Evolutionary conservation across 768 basidiomycete genomes (phyloP).

Genomic region (Leucogyrophana mollusca): DNA sequence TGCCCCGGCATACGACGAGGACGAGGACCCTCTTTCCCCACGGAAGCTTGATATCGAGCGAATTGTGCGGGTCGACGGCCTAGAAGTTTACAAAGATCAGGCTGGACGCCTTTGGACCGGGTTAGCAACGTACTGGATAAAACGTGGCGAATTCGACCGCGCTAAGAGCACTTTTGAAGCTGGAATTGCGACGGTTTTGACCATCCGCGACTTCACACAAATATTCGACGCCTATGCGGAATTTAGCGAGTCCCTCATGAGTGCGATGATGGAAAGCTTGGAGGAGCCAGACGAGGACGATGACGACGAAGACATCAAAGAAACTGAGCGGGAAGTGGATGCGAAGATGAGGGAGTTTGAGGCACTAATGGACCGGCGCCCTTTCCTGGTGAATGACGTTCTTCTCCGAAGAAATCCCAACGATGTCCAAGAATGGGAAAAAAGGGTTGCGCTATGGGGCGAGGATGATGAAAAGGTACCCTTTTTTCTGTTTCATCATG

Average conservation of each 20-base stretch:
- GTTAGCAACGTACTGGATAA: conserved; percentile 97
- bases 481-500: neutral
- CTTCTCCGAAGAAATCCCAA: conserved; percentile 90
- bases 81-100: conserved; percentile 92
- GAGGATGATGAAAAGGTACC: conserved; percentile 89
- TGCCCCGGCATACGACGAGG: conserved; percentile 63
- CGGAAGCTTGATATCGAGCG: conserved; percentile 82
- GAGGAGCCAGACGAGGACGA: conserved; percentile 74
- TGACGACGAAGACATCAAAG: conserved; percentile 75
- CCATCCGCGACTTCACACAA: conserved; percentile 95
- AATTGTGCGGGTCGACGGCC: conserved; percentile 83
- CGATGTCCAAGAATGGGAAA: conserved; percentile 99
- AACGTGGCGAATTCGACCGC: conserved; percentile 91
- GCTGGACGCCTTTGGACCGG: conserved; percentile 96
- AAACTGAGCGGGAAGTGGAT: conserved; percentile 84
- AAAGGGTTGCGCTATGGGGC: conserved; percentile 89
- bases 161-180: conserved; percentile 87
- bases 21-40: conserved; percentile 74
- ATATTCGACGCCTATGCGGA: conserved; percentile 97
- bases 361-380: conserved; percentile 89
- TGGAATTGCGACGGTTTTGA: conserved; percentile 81
- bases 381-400: conserved; percentile 96
- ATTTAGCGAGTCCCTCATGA: conserved; percentile 87
- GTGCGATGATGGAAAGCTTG: conserved; percentile 83
- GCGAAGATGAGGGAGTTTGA: conserved; percentile 90